phyloP scores from a whole-genome alignment of 2,329 filamentous ascomycete species.

The Monosporascus sp. region DNA sequence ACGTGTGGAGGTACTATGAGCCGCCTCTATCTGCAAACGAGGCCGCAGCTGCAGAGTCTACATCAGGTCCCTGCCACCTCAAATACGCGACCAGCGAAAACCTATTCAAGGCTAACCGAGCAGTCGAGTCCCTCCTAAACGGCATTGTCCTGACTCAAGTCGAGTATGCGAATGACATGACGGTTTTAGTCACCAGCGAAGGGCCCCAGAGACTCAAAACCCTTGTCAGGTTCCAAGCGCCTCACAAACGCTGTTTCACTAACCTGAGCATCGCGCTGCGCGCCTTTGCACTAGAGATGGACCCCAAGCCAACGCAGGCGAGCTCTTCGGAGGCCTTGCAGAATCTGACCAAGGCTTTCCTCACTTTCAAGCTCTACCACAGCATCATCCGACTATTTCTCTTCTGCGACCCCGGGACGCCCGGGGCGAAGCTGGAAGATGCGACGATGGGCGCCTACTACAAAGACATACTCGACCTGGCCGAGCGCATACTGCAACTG shows the following conservation, averaged over 20 bases:
- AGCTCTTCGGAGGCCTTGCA: background rate
- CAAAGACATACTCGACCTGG: background rate
- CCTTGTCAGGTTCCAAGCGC: background rate
- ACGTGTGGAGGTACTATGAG: constrained; percentile 6
- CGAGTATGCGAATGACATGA: background rate
- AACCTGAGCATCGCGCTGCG: background rate
- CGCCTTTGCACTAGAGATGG: background rate
- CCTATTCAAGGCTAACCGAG: constrained; percentile 1
- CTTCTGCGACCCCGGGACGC: background rate
- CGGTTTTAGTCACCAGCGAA: background rate
- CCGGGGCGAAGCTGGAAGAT: background rate
- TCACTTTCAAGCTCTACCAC: background rate
- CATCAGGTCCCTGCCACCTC: background rate
- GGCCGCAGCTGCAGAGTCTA: background rate
- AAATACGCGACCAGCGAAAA: constrained; percentile 1
- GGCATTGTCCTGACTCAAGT: background rate
- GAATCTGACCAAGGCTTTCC: background rate
- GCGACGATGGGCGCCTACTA: background rate
- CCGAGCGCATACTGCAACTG: background rate
- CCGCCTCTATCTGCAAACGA: background rate
- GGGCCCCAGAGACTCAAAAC: background rate
- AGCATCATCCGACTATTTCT: background rate
- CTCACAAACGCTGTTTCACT: background rate
- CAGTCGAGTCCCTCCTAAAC: constrained; percentile 7
- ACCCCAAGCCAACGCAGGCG: background rate